Conservation (phyloP, 2,329 filamentous ascomycete genomes). For the Cytospora piceae region DNA sequence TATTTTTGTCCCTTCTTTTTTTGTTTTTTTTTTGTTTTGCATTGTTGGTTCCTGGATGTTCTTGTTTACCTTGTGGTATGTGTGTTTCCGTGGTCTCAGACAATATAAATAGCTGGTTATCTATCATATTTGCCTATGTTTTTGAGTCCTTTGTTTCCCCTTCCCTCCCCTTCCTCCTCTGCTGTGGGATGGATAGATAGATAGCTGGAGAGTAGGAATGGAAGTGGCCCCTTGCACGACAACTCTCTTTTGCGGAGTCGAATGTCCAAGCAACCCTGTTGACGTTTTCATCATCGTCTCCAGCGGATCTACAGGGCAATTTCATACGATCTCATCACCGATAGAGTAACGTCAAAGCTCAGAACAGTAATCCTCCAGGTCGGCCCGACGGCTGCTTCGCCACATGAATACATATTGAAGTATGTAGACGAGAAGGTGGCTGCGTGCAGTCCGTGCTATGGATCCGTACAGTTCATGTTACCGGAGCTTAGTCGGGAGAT, state of each 20-base stretch:
- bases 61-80: neutral
- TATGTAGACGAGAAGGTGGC: neutral
- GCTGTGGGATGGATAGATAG: no score
- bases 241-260: neutral
- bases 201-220: no score
- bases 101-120: no score
- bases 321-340: no score
- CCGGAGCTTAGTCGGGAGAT: slow-evolving; percentile 21
- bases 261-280: neutral
- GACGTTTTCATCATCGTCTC: no score
- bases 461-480: no score
- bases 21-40: neutral
- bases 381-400: neutral
- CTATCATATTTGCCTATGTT: no score
- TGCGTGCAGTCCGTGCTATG: neutral
- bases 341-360: no score
- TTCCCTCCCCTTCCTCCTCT: no score
- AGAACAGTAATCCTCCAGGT: neutral
- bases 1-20: neutral
- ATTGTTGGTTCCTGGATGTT: neutral
- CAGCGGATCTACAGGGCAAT: no score
- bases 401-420: no score
- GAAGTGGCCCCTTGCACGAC: neutral
- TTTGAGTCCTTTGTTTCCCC: no score
- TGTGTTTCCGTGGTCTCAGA: neutral